Evolutionary conservation across 495 filamentous ascomycete species (phyloP), one percentile per base, ranked within the genome.

Genomic region (Pseudevernia furfuracea): DNA sequence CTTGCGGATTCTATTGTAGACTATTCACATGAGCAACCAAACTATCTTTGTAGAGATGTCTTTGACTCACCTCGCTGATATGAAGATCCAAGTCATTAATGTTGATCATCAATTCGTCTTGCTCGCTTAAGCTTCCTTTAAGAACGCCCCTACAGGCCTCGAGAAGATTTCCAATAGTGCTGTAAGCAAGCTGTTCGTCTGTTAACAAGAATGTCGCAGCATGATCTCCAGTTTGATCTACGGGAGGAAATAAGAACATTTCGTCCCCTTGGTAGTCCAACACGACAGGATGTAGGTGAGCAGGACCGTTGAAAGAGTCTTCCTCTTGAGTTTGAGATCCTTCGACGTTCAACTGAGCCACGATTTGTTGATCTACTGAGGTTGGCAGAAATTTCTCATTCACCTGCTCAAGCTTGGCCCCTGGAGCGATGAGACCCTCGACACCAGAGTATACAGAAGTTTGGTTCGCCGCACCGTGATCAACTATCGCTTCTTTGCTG

Each of bases 191-290:
- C 30, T 78, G 76, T 66, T 84, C 80, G 68, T 92, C 87, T 63
- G 85, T 78, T 17, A 96, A 80, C 60, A 96, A 89, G 68, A 84
- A 95, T 14, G 83, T 82, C 57, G 89, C 85, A 0, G 86, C 79
- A 38, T 66, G 56, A 10, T 71, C 65, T 60, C 84, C 83, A 66
- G 89, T 85, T 44, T 83, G 80, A 63, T 84, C 79, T 28, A 79
- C 74, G 32, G 83, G 84, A 41, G 87, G 85, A 66, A 94, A 90
- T 11, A 96, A 76, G 17, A 83, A 83, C 59, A 92, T 91, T 68
- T 85, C 84, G 58, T 75, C 82, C 11, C 84, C 81, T 64, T 84
- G 81, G 72, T 92, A 94, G 15, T 81, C 69, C 49, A 94, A 82
- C 46, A 83, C 84, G 46, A 79, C 79, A 62, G 76, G 79, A 67